Evolutionary conservation across 2,329 filamentous ascomycete species (phyloP), one percentile per base, ranked within the genome.

Genomic region (Arthrobotrys entomopaga): DNA sequence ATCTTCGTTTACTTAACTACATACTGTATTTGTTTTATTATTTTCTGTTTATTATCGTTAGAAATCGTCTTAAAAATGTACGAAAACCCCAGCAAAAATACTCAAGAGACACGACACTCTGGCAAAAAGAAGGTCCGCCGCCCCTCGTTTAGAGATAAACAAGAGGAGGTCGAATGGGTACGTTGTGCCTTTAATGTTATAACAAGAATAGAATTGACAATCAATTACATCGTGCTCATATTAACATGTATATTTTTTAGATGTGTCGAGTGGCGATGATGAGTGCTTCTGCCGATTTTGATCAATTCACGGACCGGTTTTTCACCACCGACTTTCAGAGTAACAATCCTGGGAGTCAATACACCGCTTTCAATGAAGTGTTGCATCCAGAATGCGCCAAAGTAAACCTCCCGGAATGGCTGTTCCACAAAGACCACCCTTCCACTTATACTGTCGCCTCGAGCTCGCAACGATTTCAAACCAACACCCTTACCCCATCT

Each of bases 311-410:
- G 7, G 40, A 58, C 15, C 11, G 40, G 13, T 52, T 72, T 22
- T 38, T 65, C 3, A 16, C 8, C n/a, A n/a, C 22, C n/a, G n/a
- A 26, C 13, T 34, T 34, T 34, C 29, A 34, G 29, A 34, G 13
- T 11, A 15, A 38, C 22, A 13, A 52, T 52, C 13, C 10, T 20
- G 26, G 20, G 5, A 29, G 43, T 5, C 54, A 19, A 15, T 72
- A 54, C 16, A 10, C n/a, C 0, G 43, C n/a, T 7, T 40, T 60
- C 46, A 65, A 63, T 15, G 19, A 60, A 26, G 52, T 72, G 20
- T 4, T 72, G n/a, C 52, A 72, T 8, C 66, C 66, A 13, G n/a
- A 48, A 34, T 3, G 19, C 5, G 16, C 58, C 20, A 61, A 65
- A 15, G 19, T n/a, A 19, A 43, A 46, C 5, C 29, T 64, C 13